phyloP scores from a whole-genome alignment of 768 basidiomycete species.

The Scleroderma bovista region DNA sequence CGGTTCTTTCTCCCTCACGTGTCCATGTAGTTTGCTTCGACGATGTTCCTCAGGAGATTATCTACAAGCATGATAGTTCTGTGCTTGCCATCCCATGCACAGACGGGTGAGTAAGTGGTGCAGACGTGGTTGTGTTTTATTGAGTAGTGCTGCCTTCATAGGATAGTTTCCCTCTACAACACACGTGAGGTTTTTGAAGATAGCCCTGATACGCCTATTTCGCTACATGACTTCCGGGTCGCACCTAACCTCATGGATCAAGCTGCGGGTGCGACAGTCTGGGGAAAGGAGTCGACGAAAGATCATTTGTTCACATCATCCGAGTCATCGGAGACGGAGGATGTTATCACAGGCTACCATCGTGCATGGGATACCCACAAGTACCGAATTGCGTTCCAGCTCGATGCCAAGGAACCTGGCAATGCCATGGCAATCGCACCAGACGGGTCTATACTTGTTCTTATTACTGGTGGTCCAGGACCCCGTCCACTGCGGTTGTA shows the following conservation, averaged over 20 bases:
- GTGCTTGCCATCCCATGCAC: slow-evolving; percentile 33
- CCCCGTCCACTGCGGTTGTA: slow-evolving; percentile 43
- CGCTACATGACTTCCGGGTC: slow-evolving; percentile 10
- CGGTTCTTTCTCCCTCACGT: neutral
- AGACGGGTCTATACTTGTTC: slow-evolving; percentile 33
- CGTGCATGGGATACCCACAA: slow-evolving; percentile 41
- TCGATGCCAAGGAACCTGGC: slow-evolving; percentile 48
- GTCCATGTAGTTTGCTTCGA: slow-evolving; percentile 16
- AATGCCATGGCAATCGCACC: slow-evolving; percentile 45
- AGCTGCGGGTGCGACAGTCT: slow-evolving; percentile 43
- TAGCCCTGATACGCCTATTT: slow-evolving; percentile 7
- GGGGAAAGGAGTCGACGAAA: slow-evolving; percentile 42
- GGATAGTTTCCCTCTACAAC: slow-evolving; percentile 17
- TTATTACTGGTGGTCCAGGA: slow-evolving; percentile 26
- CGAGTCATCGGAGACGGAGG: slow-evolving; percentile 32
- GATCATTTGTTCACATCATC: slow-evolving; percentile 50
- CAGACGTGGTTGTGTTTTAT: neutral
- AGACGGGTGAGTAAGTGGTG: slow-evolving; percentile 20
- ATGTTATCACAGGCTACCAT: slow-evolving; percentile 38
- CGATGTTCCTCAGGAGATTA: slow-evolving; percentile 37
- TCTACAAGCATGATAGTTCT: slow-evolving; percentile 38
- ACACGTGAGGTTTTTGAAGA: slow-evolving; percentile 20
- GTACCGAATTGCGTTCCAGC: slow-evolving; percentile 20
- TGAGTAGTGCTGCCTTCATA: slow-evolving; percentile 3
- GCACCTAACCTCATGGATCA: slow-evolving; percentile 18